Conservation (phyloP, 768 basidiomycete genomes). For the Leucocoprinus sp. region DNA sequence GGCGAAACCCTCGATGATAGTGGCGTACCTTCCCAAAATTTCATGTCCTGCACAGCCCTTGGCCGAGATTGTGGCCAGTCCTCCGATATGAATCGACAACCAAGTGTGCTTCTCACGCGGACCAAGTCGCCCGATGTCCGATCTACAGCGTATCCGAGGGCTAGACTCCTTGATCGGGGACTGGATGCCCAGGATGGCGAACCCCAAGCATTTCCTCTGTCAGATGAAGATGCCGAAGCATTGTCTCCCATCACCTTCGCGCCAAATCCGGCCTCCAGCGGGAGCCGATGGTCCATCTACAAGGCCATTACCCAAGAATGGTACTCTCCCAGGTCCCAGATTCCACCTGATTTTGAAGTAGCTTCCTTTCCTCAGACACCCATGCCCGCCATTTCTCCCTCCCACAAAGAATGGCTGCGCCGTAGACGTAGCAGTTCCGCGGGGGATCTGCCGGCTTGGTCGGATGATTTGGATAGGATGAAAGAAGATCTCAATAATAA, state of each 20-base stretch:
- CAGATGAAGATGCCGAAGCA: constrained; percentile 48
- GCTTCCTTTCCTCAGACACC: constrained; percentile 16
- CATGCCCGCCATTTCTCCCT: constrained; percentile 12
- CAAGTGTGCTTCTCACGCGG: constrained; percentile 46
- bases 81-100: constrained; percentile 28
- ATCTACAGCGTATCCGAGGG: constrained; percentile 14
- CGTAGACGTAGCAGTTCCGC: constrained; percentile 48
- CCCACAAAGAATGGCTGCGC: constrained; percentile 36
- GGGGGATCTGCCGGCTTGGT: constrained; percentile 39
- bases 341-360: constrained; percentile 62
- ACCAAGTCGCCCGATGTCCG: constrained; percentile 13
- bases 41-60: constrained; percentile 7
- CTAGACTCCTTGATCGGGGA: constrained; percentile 12
- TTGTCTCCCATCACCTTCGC: constrained; percentile 21
- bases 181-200: constrained; percentile 3
- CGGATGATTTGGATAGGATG: constrained; percentile 49
- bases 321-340: constrained; percentile 70
- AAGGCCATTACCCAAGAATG: constrained; percentile 44
- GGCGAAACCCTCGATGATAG: constrained; percentile 50
- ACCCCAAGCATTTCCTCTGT: constrained; percentile 49
- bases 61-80: not conserved
- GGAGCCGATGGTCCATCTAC: constrained; percentile 38
- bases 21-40: constrained; percentile 27
- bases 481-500: constrained; percentile 63
- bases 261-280: constrained; percentile 24